These are phyloP conservation scores for Galerina marginata DNA, from an alignment of 768 basidiomycete genomes.

Conservation along the genomic window DNA sequence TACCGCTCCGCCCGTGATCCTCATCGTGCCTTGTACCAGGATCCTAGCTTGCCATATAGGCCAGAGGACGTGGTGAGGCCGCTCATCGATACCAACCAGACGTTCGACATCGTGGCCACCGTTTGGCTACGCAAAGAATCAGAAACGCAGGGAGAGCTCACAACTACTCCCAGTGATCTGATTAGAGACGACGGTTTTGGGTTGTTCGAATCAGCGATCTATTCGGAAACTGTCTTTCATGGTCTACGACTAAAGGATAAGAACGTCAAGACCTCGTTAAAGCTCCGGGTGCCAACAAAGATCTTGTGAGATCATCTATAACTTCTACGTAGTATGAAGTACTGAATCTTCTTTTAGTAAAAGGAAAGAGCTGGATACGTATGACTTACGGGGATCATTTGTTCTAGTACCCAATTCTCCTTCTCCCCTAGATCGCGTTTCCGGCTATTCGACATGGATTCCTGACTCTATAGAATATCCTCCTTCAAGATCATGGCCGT, in stretches of 20 bases:
- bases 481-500: conserved; percentile 21
- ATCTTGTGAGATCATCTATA: conserved; percentile 31
- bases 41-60: conserved; percentile 3
- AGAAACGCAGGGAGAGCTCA: not conserved
- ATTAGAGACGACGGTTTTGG: not conserved
- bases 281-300: conserved; percentile 33
- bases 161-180: too few species aligned
- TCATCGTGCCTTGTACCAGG: conserved; percentile 4
- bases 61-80: conserved; percentile 20
- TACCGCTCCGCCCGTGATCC: too few species aligned
- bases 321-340: not conserved
- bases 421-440: conserved; percentile 34
- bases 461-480: conserved; percentile 24
- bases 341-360: conserved; percentile 20
- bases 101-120: conserved; percentile 24
- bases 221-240: conserved; percentile 34
- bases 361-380: conserved; percentile 25
- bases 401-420: conserved; percentile 37
- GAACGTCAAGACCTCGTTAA: conserved; percentile 25
- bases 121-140: conserved; percentile 17
- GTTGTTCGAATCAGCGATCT: conserved; percentile 21
- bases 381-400: conserved; percentile 44
- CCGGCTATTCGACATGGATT: conserved; percentile 38
- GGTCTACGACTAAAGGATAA: conserved; percentile 33
- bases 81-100: conserved; percentile 19